Percentiles rank a stretch among this genome's conserved stretches.
Conservation (phyloP, 108 stramenopile genomes). For the Skeletonema costatum region DNA sequence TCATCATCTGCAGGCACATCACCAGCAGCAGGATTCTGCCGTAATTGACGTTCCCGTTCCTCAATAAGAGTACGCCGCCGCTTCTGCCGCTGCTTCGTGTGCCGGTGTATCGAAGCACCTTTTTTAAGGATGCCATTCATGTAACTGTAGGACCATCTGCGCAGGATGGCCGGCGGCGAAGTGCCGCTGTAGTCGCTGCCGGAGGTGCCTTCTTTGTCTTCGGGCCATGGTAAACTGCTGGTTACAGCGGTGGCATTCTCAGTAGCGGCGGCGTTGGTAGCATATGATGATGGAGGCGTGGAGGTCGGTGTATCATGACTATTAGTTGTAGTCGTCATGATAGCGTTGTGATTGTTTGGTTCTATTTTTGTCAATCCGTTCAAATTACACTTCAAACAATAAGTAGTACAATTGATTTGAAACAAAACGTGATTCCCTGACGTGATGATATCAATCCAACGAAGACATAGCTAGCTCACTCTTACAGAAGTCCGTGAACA, state of each 20-base stretch:
- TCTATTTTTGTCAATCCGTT: not conserved
- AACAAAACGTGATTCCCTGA: no score
- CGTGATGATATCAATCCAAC: no score
- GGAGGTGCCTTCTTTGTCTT: slow-evolving; percentile 3
- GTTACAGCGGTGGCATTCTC: not conserved
- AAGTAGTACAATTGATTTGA: no score
- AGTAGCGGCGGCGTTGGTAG: not conserved
- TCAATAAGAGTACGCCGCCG: not conserved
- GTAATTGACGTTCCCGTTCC: not conserved
- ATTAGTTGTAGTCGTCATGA: not conserved
- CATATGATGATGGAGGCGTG: not conserved
- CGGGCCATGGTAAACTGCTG: not conserved
- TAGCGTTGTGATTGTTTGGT: not conserved
- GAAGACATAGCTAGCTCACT: no score
- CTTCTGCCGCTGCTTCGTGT: not conserved
- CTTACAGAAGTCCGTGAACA: no score
- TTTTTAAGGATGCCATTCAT: slow-evolving; percentile 35
- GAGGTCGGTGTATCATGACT: not conserved
- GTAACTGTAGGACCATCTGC: slow-evolving; percentile 44
- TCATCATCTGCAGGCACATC: not conserved
- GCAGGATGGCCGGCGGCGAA: not conserved
- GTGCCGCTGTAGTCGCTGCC: not conserved
- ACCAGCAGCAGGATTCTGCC: not conserved
- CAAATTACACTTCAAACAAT: not conserved
- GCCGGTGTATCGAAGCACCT: slow-evolving; percentile 19